Conservation (phyloP, 1,284 basidiomycete species). For the Austroboletus novae-zelandiae region DNA sequence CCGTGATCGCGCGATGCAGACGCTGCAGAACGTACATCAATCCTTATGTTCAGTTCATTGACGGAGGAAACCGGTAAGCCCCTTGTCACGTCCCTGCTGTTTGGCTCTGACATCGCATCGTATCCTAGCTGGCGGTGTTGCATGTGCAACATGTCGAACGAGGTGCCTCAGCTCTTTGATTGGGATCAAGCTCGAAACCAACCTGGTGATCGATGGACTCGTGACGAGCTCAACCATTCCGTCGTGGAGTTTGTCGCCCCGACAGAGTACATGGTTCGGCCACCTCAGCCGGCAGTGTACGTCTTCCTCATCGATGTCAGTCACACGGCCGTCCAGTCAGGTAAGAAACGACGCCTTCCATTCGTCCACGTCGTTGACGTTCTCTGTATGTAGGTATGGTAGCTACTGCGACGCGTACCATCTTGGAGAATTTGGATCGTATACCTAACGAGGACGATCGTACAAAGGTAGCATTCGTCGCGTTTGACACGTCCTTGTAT, state of each 20-base stretch:
- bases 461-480: slow-evolving; percentile 92
- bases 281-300: slow-evolving; percentile 96
- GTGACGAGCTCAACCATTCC: slow-evolving; percentile 90
- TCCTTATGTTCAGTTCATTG: slow-evolving; percentile 97
- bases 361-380: background rate
- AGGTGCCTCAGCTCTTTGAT: slow-evolving; percentile 98
- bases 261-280: slow-evolving; percentile 99
- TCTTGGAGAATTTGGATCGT: slow-evolving; percentile 92
- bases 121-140: slow-evolving; percentile 89
- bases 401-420: slow-evolving; percentile 93
- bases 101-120: background rate
- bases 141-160: slow-evolving; percentile 98
- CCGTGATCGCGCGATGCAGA: slow-evolving; percentile 95
- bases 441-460: slow-evolving; percentile 94
- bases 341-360: slow-evolving; percentile 35
- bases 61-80: slow-evolving; percentile 87
- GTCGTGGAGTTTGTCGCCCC: slow-evolving; percentile 98
- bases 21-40: slow-evolving; percentile 99
- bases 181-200: slow-evolving; percentile 95
- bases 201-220: slow-evolving; percentile 93
- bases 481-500: slow-evolving; percentile 90
- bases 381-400: slow-evolving; percentile 76
- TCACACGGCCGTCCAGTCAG: slow-evolving; percentile 86
- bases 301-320: slow-evolving; percentile 98
- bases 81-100: background rate